Percentiles rank a stretch among this genome's conserved stretches.
Evolutionary conservation across 768 basidiomycete species (phyloP).

Genomic region (Mrakia hoshinonis): DNA sequence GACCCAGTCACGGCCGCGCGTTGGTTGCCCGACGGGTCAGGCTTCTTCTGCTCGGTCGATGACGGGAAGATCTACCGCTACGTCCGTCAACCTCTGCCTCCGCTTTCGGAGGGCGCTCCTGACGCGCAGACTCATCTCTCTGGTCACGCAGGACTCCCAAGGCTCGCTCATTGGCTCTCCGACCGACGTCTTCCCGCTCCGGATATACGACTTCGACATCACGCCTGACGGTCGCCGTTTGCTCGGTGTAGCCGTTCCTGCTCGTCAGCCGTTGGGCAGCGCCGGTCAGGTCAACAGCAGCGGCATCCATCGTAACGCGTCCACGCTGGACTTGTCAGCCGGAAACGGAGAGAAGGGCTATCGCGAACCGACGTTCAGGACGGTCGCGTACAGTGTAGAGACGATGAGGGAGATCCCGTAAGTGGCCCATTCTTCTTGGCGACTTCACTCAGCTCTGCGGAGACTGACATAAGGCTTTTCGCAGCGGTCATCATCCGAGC

Average conservation of each 20-base stretch:
- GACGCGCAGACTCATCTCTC: neutral
- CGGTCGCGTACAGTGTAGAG: conserved; percentile 34
- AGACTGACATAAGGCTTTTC: neutral
- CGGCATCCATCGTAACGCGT: conserved; percentile 11
- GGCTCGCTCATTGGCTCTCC: neutral
- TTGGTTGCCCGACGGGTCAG: conserved; percentile 80
- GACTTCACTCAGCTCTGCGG: conserved; percentile 20
- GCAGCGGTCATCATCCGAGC: conserved; percentile 17
- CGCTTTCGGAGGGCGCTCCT: neutral
- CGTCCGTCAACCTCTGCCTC: conserved; percentile 38
- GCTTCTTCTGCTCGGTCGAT: conserved; percentile 80
- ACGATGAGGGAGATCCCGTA: conserved; percentile 63
- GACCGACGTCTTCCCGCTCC: neutral
- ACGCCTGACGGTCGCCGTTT: conserved; percentile 75
- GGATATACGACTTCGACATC: conserved; percentile 60
- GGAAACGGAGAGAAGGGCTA: conserved; percentile 16
- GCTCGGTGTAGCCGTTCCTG: conserved; percentile 57
- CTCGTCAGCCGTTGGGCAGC: conserved; percentile 27
- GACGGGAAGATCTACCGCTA: conserved; percentile 55
- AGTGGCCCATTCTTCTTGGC: conserved; percentile 39
- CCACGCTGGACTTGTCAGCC: conserved; percentile 21
- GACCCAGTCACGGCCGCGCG: conserved; percentile 78
- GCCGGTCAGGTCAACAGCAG: conserved; percentile 23
- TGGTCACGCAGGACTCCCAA: neutral
- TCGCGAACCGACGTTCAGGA: conserved; percentile 22